Conservation (phyloP, 2,329 filamentous ascomycete species). For the Botrytis squamosa region DNA sequence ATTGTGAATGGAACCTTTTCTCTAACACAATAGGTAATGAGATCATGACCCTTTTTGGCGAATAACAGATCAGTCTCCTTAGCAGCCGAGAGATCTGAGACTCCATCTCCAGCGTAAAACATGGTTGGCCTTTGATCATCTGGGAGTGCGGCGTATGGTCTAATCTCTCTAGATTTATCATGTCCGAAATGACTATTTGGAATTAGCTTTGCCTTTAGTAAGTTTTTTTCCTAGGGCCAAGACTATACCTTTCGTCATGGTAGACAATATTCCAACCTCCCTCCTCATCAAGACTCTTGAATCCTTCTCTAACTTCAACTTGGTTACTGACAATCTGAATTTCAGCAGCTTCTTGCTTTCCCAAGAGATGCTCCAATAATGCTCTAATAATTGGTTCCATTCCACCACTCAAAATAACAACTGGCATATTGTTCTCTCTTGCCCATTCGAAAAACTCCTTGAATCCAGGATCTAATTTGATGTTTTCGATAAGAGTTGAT, state of each 20-base stretch:
- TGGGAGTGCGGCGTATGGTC: constrained; percentile 77
- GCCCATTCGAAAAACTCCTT: constrained; percentile 84
- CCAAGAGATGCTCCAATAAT: constrained; percentile 75
- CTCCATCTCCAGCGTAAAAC: constrained; percentile 94
- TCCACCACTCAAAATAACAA: constrained; percentile 87
- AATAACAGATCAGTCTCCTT: constrained; percentile 92
- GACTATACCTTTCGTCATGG: constrained; percentile 73
- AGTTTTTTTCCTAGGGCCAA: neutral
- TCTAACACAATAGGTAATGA: constrained; percentile 82
- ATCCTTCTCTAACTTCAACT: constrained; percentile 61
- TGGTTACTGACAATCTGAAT: constrained; percentile 92
- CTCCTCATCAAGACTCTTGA: constrained; percentile 71
- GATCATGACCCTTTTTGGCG: constrained; percentile 85
- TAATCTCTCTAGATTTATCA: constrained; percentile 90
- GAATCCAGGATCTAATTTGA: constrained; percentile 87
- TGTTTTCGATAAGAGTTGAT: constrained; percentile 72
- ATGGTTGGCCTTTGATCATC: constrained; percentile 69
- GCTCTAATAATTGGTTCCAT: constrained; percentile 91
- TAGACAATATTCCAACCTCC: constrained; percentile 86
- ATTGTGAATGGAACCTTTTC: constrained; percentile 84
- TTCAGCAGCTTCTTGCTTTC: constrained; percentile 66
- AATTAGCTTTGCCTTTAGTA: neutral
- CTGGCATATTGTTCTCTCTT: constrained; percentile 77
- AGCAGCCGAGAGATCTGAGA: constrained; percentile 88
- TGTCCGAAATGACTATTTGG: constrained; percentile 69